These are phyloP conservation scores for Calonectria ilicicola DNA, from an alignment of 2,329 filamentous ascomycete genomes.

Conservation along the genomic window DNA sequence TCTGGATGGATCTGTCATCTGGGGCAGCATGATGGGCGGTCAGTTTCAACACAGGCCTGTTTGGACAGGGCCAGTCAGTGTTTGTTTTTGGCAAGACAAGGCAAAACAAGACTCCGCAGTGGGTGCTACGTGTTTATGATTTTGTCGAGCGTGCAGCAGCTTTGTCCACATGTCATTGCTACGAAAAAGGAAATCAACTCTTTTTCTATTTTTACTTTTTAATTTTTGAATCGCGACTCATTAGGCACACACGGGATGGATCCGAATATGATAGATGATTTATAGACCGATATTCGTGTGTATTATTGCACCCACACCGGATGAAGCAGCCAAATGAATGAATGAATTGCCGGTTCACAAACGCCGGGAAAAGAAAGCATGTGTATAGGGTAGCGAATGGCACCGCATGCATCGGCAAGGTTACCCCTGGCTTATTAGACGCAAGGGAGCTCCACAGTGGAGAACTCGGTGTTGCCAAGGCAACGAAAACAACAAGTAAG, in stretches of 20 bases:
- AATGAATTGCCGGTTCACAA: too few species aligned
- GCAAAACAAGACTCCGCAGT: neutral
- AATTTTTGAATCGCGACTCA: too few species aligned
- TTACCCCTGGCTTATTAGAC: too few species aligned
- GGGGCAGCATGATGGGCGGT: neutral
- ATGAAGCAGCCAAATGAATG: neutral
- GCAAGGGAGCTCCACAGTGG: too few species aligned
- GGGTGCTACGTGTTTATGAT: neutral
- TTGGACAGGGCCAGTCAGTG: neutral
- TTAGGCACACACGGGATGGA: too few species aligned
- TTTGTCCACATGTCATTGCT: neutral
- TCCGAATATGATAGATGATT: neutral
- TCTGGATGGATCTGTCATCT: neutral
- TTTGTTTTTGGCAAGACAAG: neutral
- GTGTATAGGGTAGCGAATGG: too few species aligned
- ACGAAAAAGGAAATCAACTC: neutral
- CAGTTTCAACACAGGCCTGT: neutral
- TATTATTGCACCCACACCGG: neutral
- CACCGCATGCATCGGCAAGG: too few species aligned
- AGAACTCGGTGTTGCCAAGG: conserved; percentile 25
- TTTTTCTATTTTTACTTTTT: too few species aligned
- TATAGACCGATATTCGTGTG: too few species aligned
- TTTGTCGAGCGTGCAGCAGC: neutral
- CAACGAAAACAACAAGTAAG: conserved; percentile 23
- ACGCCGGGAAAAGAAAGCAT: too few species aligned